Conservation (phyloP, 306 rosid species). For the Malus fusca region DNA sequence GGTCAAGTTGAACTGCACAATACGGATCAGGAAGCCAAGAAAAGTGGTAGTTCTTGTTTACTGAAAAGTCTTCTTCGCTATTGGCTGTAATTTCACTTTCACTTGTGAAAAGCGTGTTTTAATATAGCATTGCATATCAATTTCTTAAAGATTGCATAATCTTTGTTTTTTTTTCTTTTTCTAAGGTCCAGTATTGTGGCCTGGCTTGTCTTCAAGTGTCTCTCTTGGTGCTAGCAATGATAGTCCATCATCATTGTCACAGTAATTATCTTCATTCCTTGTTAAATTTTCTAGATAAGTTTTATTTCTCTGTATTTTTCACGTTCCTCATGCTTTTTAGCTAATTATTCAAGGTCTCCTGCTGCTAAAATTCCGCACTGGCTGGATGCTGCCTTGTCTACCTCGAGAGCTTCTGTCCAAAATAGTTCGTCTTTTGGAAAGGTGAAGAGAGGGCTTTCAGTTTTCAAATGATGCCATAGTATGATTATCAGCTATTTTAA, state of each 20-base stretch:
- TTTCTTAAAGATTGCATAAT: not conserved
- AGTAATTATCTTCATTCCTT: slow-evolving; percentile 12
- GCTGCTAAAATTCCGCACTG: slow-evolving; percentile 21
- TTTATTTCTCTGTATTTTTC: not conserved
- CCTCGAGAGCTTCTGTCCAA: slow-evolving; percentile 9
- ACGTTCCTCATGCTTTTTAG: not conserved
- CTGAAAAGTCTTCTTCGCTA: not conserved
- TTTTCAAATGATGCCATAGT: not conserved
- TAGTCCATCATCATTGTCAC: not conserved
- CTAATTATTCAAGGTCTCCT: slow-evolving; percentile 24
- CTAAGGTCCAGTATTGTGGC: slow-evolving; percentile 33
- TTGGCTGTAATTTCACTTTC: not conserved
- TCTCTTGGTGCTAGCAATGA: slow-evolving; percentile 9
- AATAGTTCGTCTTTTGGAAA: slow-evolving; percentile 18
- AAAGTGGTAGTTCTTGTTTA: slow-evolving; percentile 24
- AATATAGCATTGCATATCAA: not conserved
- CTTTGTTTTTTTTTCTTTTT: not conserved
- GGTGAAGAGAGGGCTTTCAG: slow-evolving; percentile 14
- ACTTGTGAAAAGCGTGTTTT: not conserved
- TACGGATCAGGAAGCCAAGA: slow-evolving; percentile 23
- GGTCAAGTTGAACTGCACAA: slow-evolving; percentile 21
- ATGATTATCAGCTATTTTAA: not conserved
- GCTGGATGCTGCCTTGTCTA: slow-evolving; percentile 16
- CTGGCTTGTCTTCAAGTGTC: slow-evolving; percentile 26
- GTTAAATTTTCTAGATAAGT: not conserved